Conservation (phyloP, 2,329 filamentous ascomycete genomes). For the Xylaria sp. region DNA sequence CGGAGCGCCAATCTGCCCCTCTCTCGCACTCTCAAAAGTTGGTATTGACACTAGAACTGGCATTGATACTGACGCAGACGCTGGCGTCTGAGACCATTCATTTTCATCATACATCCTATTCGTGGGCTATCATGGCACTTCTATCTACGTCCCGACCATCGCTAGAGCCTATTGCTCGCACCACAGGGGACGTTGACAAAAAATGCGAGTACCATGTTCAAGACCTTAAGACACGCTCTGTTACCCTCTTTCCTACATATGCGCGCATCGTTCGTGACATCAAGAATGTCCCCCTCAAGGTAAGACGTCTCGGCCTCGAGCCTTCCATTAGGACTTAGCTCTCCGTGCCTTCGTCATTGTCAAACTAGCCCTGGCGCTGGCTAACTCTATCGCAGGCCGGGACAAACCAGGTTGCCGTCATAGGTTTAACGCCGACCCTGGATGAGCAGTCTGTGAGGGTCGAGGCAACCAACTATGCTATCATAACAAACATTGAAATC, state of each 20-base stretch:
- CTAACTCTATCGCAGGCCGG: slow-evolving; percentile 56
- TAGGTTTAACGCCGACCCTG: slow-evolving; percentile 64
- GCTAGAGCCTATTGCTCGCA: not conserved
- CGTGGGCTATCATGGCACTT: not conserved
- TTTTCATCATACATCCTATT: not conserved
- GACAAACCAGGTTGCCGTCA: slow-evolving; percentile 65
- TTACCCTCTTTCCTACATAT: slow-evolving; percentile 70
- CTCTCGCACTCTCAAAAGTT: not conserved
- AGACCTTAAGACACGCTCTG: slow-evolving; percentile 68
- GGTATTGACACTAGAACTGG: not conserved
- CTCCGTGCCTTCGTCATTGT: slow-evolving; percentile 3
- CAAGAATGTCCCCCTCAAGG: slow-evolving; percentile 62
- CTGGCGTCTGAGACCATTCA: not conserved
- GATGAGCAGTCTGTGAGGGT: slow-evolving; percentile 69
- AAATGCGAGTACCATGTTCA: slow-evolving; percentile 62
- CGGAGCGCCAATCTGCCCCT: not conserved
- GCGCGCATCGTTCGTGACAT: slow-evolving; percentile 72
- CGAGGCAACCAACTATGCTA: slow-evolving; percentile 67
- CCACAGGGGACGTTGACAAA: slow-evolving; percentile 15
- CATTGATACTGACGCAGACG: not conserved
- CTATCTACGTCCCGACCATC: not conserved
- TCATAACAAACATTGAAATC: slow-evolving; percentile 71
- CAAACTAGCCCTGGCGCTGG: not conserved
- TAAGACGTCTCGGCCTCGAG: slow-evolving; percentile 41
- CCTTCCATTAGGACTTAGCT: not conserved